phyloP scores from a whole-genome alignment of 2,329 filamentous ascomycete species.

The Sclerotinia borealis region DNA sequence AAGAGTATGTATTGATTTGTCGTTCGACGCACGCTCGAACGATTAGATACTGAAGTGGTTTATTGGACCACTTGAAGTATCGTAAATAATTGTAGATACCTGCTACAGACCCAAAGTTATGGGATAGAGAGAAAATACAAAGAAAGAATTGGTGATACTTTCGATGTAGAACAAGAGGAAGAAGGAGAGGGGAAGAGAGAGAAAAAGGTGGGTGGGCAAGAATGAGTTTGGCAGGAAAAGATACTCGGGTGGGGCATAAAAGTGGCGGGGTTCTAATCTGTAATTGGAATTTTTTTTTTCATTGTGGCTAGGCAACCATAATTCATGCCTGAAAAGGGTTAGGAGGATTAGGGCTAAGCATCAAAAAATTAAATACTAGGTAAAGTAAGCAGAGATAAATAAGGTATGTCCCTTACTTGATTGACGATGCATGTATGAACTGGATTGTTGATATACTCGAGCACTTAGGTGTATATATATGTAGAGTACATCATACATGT shows the following conservation, averaged over 20 bases:
- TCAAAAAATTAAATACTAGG: too few species aligned
- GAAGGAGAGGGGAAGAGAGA: conserved; percentile 12
- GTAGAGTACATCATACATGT: too few species aligned
- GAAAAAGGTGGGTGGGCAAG: conserved; percentile 10
- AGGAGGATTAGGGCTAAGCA: too few species aligned
- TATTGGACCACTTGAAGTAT: conserved; percentile 11
- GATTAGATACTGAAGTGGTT: conserved; percentile 5
- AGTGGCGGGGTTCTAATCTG: background rate
- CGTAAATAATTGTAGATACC: conserved; percentile 16
- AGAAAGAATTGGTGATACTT: conserved; percentile 24
- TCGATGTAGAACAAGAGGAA: conserved; percentile 20
- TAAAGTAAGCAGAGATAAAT: too few species aligned
- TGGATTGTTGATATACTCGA: too few species aligned
- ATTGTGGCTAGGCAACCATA: background rate
- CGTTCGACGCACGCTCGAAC: conserved; percentile 15
- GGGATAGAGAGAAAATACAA: conserved; percentile 27
- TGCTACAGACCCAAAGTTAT: conserved; percentile 26
- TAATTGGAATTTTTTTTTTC: conserved; percentile 1
- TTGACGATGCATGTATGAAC: too few species aligned
- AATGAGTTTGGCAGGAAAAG: conserved; percentile 9
- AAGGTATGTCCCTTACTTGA: too few species aligned
- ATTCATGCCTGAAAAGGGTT: background rate
- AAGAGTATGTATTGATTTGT: conserved; percentile 15
- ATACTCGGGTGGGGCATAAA: conserved; percentile 4
- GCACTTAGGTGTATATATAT: too few species aligned